phyloP scores from a whole-genome alignment of 2,329 filamentous ascomycete genomes.

The Chrysoporthe cubensis region DNA sequence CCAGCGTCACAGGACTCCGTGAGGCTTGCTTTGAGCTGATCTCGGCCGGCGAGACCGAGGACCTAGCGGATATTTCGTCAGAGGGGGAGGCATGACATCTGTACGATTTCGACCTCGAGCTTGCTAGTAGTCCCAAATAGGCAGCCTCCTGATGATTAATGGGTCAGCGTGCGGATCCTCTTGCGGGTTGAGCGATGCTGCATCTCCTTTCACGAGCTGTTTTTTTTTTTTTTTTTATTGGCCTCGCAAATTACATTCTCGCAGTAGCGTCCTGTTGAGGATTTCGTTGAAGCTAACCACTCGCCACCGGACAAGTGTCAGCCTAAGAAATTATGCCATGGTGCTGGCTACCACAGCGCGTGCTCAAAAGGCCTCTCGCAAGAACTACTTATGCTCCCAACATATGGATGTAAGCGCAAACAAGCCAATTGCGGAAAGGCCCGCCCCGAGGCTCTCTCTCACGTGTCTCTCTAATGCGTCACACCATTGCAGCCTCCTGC shows the following conservation, averaged over 20 bases:
- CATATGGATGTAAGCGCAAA: too few relatives aligned
- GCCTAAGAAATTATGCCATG: too few relatives aligned
- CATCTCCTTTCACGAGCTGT: not conserved
- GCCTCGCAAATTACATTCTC: not conserved
- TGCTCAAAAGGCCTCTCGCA: too few relatives aligned
- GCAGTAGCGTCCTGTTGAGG: not conserved
- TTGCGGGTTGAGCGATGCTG: not conserved
- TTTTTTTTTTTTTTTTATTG: not conserved
- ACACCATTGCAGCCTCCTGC: not conserved
- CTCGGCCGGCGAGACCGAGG: not conserved
- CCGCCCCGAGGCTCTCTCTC: not conserved
- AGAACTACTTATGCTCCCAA: too few relatives aligned
- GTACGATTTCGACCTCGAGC: too few relatives aligned
- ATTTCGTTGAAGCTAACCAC: not conserved
- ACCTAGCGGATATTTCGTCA: not conserved
- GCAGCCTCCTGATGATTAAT: not conserved
- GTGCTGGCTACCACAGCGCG: too few relatives aligned
- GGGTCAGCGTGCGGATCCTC: not conserved
- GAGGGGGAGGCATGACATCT: too few relatives aligned
- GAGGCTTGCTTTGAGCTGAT: not conserved
- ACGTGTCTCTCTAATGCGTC: not conserved
- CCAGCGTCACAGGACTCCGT: not conserved
- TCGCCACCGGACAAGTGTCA: not conserved
- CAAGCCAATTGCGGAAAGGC: not conserved
- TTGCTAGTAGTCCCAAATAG: not conserved